These are phyloP conservation scores for Coemansia aciculifera DNA, from an alignment of 192 early-diverging fungal genomes.

Conservation along the genomic window DNA sequence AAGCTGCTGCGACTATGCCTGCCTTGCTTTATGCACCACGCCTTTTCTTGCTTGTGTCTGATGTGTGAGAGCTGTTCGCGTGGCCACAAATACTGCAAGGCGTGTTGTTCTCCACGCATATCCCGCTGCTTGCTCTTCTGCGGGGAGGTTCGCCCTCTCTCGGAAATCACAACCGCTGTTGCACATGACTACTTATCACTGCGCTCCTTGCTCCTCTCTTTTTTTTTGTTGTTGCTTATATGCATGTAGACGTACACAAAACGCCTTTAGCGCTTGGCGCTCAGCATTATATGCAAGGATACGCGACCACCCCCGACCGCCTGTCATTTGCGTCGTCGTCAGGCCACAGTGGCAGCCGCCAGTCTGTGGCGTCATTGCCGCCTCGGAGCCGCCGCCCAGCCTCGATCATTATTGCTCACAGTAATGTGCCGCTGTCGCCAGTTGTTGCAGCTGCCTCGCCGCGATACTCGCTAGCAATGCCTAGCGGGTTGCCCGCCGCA, in stretches of 20 bases:
- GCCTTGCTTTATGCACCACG: conserved; percentile 10
- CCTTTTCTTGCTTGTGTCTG: conserved; percentile 4
- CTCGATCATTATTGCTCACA: not conserved
- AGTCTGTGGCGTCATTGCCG: conserved; percentile 9
- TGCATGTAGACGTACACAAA: conserved; percentile 5
- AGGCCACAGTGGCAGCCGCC: conserved; percentile 4
- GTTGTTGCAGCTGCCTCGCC: conserved; percentile 1
- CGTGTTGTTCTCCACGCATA: conserved; percentile 10
- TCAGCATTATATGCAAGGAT: conserved; percentile 2
- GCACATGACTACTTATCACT: conserved; percentile 13
- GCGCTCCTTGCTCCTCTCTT: not conserved
- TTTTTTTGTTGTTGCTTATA: not conserved
- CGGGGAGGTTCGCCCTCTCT: not conserved
- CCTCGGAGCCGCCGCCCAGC: conserved; percentile 9
- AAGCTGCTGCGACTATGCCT: conserved; percentile 7
- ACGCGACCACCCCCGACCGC: conserved; percentile 3
- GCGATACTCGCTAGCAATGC: conserved; percentile 3
- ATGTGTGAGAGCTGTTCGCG: not conserved
- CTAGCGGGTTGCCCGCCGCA: not conserved
- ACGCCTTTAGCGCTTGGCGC: not conserved
- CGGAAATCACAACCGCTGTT: conserved; percentile 2
- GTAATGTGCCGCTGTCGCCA: not conserved
- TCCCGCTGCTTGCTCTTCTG: not conserved
- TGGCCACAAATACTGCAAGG: conserved; percentile 7
- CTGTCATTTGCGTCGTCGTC: not conserved